phyloP scores from a whole-genome alignment of 1,139 yeast species.

The Taiozyma sp. region DNA sequence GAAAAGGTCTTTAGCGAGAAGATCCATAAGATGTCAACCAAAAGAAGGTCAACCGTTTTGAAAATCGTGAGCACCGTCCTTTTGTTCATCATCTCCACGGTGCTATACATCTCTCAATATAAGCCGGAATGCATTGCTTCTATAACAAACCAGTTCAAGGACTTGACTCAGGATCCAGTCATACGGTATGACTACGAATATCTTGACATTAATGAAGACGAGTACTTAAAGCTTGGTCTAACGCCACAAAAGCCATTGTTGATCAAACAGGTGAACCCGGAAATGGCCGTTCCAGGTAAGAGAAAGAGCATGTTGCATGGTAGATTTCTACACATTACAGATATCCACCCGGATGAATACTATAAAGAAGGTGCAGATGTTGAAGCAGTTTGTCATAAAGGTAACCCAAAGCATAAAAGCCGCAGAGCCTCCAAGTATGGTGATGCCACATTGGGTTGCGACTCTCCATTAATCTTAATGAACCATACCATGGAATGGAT shows the following conservation, averaged over 20 bases:
- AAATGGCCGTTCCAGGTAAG: slow-evolving; percentile 1
- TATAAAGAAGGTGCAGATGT: slow-evolving; percentile 50
- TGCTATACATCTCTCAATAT: background rate
- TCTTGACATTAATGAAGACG: slow-evolving; percentile 18
- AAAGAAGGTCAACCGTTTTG: background rate
- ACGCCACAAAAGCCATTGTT: slow-evolving; percentile 32
- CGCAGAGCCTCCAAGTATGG: slow-evolving; percentile 65
- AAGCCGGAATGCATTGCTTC: background rate
- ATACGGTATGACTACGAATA: background rate
- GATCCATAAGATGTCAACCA: background rate
- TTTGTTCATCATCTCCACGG: background rate
- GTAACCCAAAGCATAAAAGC: slow-evolving; percentile 26
- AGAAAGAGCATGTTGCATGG: slow-evolving; percentile 43
- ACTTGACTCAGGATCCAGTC: background rate
- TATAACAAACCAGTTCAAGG: background rate
- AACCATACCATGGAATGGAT: slow-evolving; percentile 67
- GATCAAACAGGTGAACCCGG: slow-evolving; percentile 11
- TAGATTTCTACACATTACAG: slow-evolving; percentile 78
- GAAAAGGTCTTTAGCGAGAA: background rate
- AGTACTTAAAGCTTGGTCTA: slow-evolving; percentile 28
- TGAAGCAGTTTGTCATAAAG: slow-evolving; percentile 55
- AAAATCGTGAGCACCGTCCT: background rate
- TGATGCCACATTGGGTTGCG: slow-evolving; percentile 71
- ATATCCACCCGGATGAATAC: slow-evolving; percentile 79
- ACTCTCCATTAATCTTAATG: slow-evolving; percentile 57